phyloP scores from a whole-genome alignment of 306 rosid genomes.

The Echinosophora koreensis region DNA sequence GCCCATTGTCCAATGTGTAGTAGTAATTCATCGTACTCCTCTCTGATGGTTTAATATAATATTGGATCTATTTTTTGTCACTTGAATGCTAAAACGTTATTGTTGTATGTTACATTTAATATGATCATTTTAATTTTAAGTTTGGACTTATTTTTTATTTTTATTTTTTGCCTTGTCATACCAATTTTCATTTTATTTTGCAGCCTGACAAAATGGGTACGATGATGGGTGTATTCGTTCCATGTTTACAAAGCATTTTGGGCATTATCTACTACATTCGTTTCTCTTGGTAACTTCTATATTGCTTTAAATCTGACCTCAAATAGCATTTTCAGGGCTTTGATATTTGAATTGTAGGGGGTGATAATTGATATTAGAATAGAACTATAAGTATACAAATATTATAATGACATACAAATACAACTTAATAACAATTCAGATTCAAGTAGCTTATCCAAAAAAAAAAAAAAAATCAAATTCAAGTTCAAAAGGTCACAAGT shows the following conservation, averaged over 20 bases:
- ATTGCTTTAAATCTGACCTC: slow-evolving; percentile 43
- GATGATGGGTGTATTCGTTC: slow-evolving; percentile 98
- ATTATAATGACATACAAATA: neutral
- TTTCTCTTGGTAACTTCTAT: slow-evolving; percentile 84
- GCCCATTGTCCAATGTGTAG: neutral
- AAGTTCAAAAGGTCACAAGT: slow-evolving; percentile 13
- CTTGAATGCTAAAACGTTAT: slow-evolving; percentile 11
- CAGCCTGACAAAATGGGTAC: slow-evolving; percentile 89
- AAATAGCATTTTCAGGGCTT: slow-evolving; percentile 5
- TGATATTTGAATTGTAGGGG: slow-evolving; percentile 12
- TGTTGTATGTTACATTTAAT: slow-evolving; percentile 1
- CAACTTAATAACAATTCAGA: slow-evolving; percentile 15
- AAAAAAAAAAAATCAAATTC: neutral
- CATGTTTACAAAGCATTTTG: slow-evolving; percentile 94
- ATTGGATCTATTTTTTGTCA: slow-evolving; percentile 21
- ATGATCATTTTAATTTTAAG: slow-evolving; percentile 31
- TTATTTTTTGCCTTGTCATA: slow-evolving; percentile 37
- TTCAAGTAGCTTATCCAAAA: neutral
- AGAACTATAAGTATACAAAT: slow-evolving; percentile 7
- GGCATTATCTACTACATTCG: slow-evolving; percentile 99
- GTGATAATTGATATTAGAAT: slow-evolving; percentile 36
- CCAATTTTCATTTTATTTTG: slow-evolving; percentile 48
- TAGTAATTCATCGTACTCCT: slow-evolving; percentile 27
- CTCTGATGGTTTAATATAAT: slow-evolving; percentile 20
- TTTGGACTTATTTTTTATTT: slow-evolving; percentile 29